Base-by-base conservation (phyloP, 352 stramenopile genomes). In the Phytophthora macrochlamydospora region DNA sequence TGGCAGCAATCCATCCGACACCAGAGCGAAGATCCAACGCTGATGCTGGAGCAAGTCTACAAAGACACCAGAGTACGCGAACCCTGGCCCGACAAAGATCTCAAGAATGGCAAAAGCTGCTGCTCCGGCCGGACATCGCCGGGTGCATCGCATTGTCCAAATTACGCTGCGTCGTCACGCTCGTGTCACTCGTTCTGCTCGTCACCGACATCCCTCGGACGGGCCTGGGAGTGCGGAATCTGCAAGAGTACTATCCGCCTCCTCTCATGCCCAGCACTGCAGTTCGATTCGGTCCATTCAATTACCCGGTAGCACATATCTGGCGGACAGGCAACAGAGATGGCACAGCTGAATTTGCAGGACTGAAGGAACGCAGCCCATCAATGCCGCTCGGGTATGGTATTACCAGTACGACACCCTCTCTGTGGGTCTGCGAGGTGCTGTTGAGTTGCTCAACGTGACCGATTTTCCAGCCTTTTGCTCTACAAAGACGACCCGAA, bases 161-260 rank as follows among this genome's bases (percentile, higher is more conserved):
- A 13, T 38, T 67, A 28, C 70, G 74, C 29, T 79, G 57, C 11
- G 4, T 84, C 4, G 38, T 88, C 44, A 81, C 75, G 2, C 7
- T 82, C 1, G 30, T 88, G 4, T 70, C 64, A 9, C 28, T 90
- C 24, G 29, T 67, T 7, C 66, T 90, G 8, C 56, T 80, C 0
- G n/a, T 73, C 35, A 81, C 77, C 2, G 81, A 90, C 28, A 86
- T 90, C 29, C 79, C 77, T 6, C 77, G 81, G 8, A 79, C 79
- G 0, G 79, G 81, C 1, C 57, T 89, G 9, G 75, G 75, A 0
- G 58, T 84, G 4, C 29, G 33, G 29, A 63, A 55, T 18, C 29
- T 81, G 9, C 50, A 50, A 2, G 43, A 73, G 4, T 76, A 71
- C n/a, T 83, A 77, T 40, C 40, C 60, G 0, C 45, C 58, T 0